phyloP scores from a whole-genome alignment of 2,329 filamentous ascomycete species.

The Verticillium nonalfalfae region DNA sequence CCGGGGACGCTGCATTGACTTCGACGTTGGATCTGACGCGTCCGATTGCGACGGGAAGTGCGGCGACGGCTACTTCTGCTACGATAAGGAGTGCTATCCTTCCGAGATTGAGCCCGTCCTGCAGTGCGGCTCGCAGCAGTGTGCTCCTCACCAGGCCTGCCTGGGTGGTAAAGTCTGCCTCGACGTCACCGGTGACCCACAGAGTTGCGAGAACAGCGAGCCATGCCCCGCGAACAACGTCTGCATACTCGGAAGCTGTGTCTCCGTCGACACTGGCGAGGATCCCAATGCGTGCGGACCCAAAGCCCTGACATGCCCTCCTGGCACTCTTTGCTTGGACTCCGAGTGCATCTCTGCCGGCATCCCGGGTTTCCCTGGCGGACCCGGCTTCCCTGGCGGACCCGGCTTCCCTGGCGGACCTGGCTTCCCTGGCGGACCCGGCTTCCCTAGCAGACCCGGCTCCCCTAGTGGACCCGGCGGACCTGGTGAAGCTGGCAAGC shows the following conservation, averaged over 20 bases:
- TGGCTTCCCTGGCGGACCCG: background rate
- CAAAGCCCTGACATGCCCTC: background rate
- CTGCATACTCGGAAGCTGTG: background rate
- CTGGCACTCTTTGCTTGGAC: background rate
- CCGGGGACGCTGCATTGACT: background rate
- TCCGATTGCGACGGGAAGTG: background rate
- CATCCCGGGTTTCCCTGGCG: background rate
- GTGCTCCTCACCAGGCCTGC: background rate
- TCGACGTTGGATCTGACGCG: background rate
- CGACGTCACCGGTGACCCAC: background rate
- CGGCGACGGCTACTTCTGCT: background rate
- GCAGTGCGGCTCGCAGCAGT: background rate
- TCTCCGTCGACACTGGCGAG: background rate
- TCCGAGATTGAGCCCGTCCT: background rate
- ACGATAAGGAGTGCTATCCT: background rate
- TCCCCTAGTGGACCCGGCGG: background rate
- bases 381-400: background rate
- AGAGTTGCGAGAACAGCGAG: background rate
- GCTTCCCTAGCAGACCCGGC: background rate
- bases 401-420: background rate
- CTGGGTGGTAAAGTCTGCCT: background rate
- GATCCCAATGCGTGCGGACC: background rate
- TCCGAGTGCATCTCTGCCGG: background rate
- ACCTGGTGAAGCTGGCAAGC: too few species aligned
- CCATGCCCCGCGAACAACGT: background rate